phyloP scores from a whole-genome alignment of 2,329 filamentous ascomycete genomes.

The Monosporascus sp. region DNA sequence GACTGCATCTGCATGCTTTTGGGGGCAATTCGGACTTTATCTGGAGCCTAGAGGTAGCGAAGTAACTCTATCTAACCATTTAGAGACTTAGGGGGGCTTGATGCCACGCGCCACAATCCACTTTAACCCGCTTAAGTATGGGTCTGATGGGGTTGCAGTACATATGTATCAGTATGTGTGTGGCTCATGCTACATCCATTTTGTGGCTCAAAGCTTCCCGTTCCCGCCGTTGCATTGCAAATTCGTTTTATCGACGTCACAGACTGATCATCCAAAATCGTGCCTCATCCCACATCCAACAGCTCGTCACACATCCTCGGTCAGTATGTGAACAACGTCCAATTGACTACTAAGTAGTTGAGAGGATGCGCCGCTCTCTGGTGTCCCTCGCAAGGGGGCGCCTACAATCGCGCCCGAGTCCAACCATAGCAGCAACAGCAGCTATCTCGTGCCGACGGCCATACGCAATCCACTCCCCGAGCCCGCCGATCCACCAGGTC shows the following conservation, averaged over 20 bases:
- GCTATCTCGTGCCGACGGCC: conserved; percentile 34
- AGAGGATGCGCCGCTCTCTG: conserved; percentile 25
- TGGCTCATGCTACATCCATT: not conserved
- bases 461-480: conserved; percentile 75
- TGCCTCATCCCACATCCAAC: not conserved
- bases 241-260: conserved; percentile 8
- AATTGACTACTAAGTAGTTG: conserved; percentile 5
- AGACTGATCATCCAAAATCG: not conserved
- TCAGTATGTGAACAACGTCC: conserved; percentile 20
- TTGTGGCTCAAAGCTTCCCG: conserved; percentile 11
- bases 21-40: no score
- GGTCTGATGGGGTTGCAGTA: no score
- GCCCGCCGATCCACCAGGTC: conserved; percentile 76
- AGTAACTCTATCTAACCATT: not conserved
- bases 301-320: conserved; percentile 4
- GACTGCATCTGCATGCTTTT: no score
- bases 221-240: conserved; percentile 8
- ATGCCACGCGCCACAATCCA: not conserved
- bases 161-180: not conserved
- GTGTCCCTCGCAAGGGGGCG: not conserved
- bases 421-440: conserved; percentile 4
- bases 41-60: not conserved
- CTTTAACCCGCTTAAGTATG: not conserved
- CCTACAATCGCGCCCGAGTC: conserved; percentile 4
- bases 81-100: no score